phyloP scores from a whole-genome alignment of 257 asterid genomes.

The Vinca minor region DNA sequence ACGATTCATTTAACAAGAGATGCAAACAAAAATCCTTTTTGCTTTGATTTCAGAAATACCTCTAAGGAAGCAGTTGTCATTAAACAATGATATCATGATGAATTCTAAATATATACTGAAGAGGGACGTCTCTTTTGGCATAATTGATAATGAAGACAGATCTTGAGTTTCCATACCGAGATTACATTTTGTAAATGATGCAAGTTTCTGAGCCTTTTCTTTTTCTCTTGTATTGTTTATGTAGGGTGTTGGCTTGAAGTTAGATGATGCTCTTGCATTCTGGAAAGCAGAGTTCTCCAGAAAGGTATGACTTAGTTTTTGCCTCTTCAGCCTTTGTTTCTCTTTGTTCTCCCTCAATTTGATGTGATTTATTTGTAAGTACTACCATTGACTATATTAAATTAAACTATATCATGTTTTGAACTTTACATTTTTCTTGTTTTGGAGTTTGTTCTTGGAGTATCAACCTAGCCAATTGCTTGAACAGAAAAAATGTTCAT shows the following conservation, averaged over 20 bases:
- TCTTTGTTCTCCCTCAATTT: no score
- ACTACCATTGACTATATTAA: neutral
- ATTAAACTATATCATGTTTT: neutral
- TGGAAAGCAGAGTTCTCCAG: conserved; percentile 92
- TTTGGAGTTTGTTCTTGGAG: neutral
- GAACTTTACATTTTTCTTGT: neutral
- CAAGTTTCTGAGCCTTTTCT: neutral
- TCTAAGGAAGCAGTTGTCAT: neutral
- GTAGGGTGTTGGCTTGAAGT: conserved; percentile 90
- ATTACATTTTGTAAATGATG: neutral
- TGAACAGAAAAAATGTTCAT: no score
- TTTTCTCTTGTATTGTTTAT: neutral
- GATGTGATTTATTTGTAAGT: neutral
- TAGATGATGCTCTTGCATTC: conserved; percentile 96
- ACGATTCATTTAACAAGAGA: neutral
- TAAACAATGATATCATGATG: neutral
- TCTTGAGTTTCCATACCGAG: neutral
- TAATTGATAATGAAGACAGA: neutral
- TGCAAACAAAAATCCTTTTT: neutral
- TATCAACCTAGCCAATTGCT: neutral
- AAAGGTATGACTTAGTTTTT: conserved; percentile 40
- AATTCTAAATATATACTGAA: neutral
- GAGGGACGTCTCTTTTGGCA: neutral
- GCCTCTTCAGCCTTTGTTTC: neutral
- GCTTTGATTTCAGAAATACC: neutral